Evolutionary conservation across 2,329 filamentous ascomycete species (phyloP).

Genomic region (Talaromyces rugulosus): DNA sequence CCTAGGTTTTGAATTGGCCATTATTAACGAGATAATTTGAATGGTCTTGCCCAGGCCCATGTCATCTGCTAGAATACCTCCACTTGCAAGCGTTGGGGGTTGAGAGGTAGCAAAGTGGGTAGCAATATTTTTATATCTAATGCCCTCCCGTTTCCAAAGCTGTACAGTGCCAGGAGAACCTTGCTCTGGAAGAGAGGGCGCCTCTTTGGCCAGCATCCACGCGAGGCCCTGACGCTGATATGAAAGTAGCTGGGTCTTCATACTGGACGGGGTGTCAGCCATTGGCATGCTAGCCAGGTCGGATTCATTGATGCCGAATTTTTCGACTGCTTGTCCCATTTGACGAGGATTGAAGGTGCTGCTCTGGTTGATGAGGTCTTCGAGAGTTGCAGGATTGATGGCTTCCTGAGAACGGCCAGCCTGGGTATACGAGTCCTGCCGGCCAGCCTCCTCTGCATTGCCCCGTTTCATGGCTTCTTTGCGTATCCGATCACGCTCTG

Average conservation of each 20-base stretch:
- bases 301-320: slow-evolving; percentile 67
- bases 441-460: slow-evolving; percentile 15
- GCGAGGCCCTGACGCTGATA: slow-evolving; percentile 76
- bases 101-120: slow-evolving; percentile 61
- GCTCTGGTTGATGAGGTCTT: slow-evolving; percentile 63
- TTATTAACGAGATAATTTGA: slow-evolving; percentile 75
- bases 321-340: slow-evolving; percentile 62
- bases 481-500: slow-evolving; percentile 48
- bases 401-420: slow-evolving; percentile 28
- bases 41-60: slow-evolving; percentile 92
- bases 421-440: slow-evolving; percentile 27
- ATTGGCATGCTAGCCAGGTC: slow-evolving; percentile 67
- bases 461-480: slow-evolving; percentile 34
- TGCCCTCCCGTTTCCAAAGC: slow-evolving; percentile 63
- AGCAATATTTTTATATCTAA: slow-evolving; percentile 62
- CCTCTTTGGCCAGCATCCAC: slow-evolving; percentile 77
- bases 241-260: slow-evolving; percentile 67
- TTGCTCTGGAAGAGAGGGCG: slow-evolving; percentile 58
- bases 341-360: slow-evolving; percentile 64
- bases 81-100: slow-evolving; percentile 64
- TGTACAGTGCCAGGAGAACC: slow-evolving; percentile 64
- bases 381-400: slow-evolving; percentile 44
- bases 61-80: slow-evolving; percentile 84
- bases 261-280: slow-evolving; percentile 61
- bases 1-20: slow-evolving; percentile 48